Evolutionary conservation across 2,329 filamentous ascomycete species (phyloP).

Genomic region (Chalaropsis thielavioides): DNA sequence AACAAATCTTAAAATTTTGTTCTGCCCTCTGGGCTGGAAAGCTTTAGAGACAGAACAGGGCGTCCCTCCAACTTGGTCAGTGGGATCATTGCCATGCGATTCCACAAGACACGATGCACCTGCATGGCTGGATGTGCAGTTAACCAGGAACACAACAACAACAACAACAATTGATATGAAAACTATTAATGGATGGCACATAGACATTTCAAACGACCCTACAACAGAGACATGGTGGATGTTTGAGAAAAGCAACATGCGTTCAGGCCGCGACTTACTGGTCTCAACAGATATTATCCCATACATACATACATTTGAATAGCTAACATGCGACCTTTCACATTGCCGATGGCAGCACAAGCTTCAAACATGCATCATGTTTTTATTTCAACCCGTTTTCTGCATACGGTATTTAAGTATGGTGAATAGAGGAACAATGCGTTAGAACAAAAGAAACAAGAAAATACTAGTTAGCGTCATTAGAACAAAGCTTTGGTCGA

Average conservation of each 20-base stretch:
- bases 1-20: constrained; percentile 19
- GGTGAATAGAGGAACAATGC: not conserved
- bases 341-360: not conserved
- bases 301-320: not conserved
- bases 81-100: not conserved
- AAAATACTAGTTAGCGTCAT: not conserved
- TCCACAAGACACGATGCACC: too few relatives aligned
- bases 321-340: not conserved
- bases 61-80: not conserved
- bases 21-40: not conserved
- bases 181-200: not conserved
- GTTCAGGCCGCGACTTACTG: not conserved
- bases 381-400: not conserved
- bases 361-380: not conserved
- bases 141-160: too few relatives aligned
- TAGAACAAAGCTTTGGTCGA: not conserved
- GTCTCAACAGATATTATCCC: not conserved
- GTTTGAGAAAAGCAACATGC: not conserved
- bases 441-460: not conserved
- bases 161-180: not conserved
- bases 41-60: not conserved
- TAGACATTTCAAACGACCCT: not conserved
- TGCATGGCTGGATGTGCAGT: too few relatives aligned
- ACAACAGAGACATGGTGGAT: not conserved
- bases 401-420: not conserved